These are phyloP conservation scores for Xanthoconium stramineum DNA, from an alignment of 768 basidiomycete genomes.

Conservation along the genomic window DNA sequence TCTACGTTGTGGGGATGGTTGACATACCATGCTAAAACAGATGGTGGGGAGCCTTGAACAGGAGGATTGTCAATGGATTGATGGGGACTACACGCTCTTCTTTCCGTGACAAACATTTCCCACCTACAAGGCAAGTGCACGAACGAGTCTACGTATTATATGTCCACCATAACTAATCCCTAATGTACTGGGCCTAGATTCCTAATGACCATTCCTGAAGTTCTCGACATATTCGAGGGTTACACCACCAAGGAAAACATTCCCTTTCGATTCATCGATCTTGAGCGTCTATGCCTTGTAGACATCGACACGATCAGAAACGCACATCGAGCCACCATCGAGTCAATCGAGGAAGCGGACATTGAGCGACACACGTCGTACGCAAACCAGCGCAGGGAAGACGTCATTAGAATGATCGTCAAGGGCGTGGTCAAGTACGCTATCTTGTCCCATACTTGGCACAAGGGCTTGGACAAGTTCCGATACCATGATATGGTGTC, in stretches of 20 bases:
- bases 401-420: constrained; percentile 21
- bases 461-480: background rate
- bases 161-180: background rate
- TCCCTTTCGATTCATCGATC: constrained; percentile 17
- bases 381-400: constrained; percentile 22
- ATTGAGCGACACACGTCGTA: constrained; percentile 22
- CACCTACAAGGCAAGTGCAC: background rate
- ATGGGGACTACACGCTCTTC: too few relatives aligned
- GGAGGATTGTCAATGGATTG: too few relatives aligned
- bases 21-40: constrained; percentile 1
- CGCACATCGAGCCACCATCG: constrained; percentile 6
- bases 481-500: constrained; percentile 6
- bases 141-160: background rate
- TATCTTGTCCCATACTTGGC: constrained; percentile 15
- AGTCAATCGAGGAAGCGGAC: constrained; percentile 18
- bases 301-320: constrained; percentile 1
- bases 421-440: constrained; percentile 23
- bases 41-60: too few relatives aligned
- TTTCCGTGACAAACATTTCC: background rate
- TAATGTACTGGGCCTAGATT: background rate
- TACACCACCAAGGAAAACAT: constrained; percentile 9
- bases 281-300: constrained; percentile 13
- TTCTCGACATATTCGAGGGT: constrained; percentile 11
- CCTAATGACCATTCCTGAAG: constrained; percentile 17
- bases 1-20: background rate